Evolutionary conservation across 441 rosid species (phyloP).

Genomic region (Bocquillonia castaneifolia): DNA sequence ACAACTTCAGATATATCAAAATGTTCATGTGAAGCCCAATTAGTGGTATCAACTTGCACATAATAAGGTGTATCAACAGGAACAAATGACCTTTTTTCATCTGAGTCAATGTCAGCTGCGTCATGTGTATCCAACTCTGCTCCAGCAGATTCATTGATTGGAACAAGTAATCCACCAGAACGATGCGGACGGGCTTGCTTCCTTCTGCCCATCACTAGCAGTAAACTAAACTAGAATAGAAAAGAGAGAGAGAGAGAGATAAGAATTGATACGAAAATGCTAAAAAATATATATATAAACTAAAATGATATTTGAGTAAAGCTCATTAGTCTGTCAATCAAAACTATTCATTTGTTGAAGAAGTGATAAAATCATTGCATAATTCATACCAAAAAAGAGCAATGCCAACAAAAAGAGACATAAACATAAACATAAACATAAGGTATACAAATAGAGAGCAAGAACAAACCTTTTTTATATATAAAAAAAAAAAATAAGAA

Average conservation of each 20-base stretch:
- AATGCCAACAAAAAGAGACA: not conserved
- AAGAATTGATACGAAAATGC: too few relatives aligned
- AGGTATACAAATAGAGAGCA: not conserved
- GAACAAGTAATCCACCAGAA: slow-evolving; percentile 45
- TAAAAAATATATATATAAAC: too few relatives aligned
- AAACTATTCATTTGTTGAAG: too few relatives aligned
- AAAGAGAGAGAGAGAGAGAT: too few relatives aligned
- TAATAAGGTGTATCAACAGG: slow-evolving; percentile 48
- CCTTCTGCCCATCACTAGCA: slow-evolving; percentile 78
- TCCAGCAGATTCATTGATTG: slow-evolving; percentile 28
- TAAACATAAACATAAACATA: too few relatives aligned
- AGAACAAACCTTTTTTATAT: too few relatives aligned
- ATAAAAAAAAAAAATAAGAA: too few relatives aligned
- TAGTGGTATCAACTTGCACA: slow-evolving; percentile 43
- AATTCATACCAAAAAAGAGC: not conserved
- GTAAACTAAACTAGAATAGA: slow-evolving; percentile 11
- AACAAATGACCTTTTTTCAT: slow-evolving; percentile 26
- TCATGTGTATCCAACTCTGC: slow-evolving; percentile 29
- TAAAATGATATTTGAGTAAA: too few relatives aligned
- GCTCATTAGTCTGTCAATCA: not conserved
- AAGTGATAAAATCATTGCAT: not conserved
- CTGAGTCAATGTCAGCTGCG: slow-evolving; percentile 23
- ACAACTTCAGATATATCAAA: slow-evolving; percentile 79
- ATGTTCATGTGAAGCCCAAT: slow-evolving; percentile 50
- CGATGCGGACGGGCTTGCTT: slow-evolving; percentile 78